Percentiles rank a stretch among this genome's conserved stretches.
Conservation (phyloP, 768 basidiomycete genomes). For the Mycena leptocephala region DNA sequence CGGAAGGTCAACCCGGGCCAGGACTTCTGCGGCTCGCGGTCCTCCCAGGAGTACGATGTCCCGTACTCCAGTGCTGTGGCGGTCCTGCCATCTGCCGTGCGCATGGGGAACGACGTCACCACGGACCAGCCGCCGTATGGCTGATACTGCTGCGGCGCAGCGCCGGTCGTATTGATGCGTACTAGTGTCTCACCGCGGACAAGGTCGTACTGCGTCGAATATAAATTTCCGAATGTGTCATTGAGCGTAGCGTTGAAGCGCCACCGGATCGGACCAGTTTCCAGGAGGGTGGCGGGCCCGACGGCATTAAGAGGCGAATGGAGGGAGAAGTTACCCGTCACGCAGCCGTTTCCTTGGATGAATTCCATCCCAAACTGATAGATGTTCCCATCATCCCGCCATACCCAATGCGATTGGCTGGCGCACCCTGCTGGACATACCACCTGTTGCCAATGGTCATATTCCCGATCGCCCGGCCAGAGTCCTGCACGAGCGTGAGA, state of each 20-base stretch:
- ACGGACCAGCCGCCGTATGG: neutral
- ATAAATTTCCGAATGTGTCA: slow-evolving; percentile 16
- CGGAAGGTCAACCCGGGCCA: too few species aligned
- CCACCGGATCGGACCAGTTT: slow-evolving; percentile 20
- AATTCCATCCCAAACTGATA: neutral
- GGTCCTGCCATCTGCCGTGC: neutral
- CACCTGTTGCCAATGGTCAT: slow-evolving; percentile 10
- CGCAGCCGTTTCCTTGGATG: too few species aligned
- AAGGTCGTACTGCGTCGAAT: slow-evolving; percentile 17
- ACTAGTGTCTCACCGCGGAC: slow-evolving; percentile 15
- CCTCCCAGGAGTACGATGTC: slow-evolving; percentile 18
- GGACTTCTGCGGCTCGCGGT: too few species aligned
- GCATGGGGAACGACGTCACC: slow-evolving; percentile 12
- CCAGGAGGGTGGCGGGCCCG: slow-evolving; percentile 1
- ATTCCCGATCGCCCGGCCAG: slow-evolving; percentile 4
- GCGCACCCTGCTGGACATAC: slow-evolving; percentile 10
- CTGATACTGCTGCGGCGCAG: slow-evolving; percentile 9
- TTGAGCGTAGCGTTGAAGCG: slow-evolving; percentile 15
- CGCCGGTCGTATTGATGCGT: slow-evolving; percentile 13
- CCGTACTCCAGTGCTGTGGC: slow-evolving; percentile 13
- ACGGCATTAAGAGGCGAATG: neutral
- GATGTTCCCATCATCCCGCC: slow-evolving; percentile 6
- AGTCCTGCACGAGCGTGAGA: slow-evolving; percentile 3
- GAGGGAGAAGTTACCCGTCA: neutral
- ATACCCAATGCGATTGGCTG: slow-evolving; percentile 10